phyloP scores from a whole-genome alignment of 768 basidiomycete species.

The Hypholoma sublateritium region DNA sequence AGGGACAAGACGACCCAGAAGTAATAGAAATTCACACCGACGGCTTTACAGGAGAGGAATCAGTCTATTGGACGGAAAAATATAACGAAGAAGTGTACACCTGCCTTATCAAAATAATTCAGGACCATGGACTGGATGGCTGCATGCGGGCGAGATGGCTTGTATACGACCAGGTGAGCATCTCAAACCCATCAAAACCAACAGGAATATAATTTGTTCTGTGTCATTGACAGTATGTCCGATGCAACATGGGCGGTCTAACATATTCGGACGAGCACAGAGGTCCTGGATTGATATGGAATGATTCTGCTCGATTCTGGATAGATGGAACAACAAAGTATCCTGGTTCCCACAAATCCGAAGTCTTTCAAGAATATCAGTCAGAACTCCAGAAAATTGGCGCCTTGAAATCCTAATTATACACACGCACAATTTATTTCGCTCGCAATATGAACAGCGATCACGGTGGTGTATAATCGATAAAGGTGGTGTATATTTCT shows the following conservation, averaged over 20 bases:
- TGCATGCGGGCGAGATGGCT: constrained; percentile 1
- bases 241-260: neutral
- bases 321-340: neutral
- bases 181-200: neutral
- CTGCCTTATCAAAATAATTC: neutral
- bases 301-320: neutral
- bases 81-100: neutral
- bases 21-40: neutral
- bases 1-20: neutral
- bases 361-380: too few relatives aligned
- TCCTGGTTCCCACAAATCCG: too few relatives aligned
- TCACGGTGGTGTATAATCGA: too few relatives aligned
- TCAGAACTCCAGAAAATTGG: too few relatives aligned
- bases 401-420: too few relatives aligned
- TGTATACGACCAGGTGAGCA: constrained; percentile 1
- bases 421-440: too few relatives aligned
- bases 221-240: neutral
- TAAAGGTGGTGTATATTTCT: too few relatives aligned
- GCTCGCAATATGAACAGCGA: too few relatives aligned
- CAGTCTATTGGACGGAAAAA: neutral
- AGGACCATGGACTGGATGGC: neutral
- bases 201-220: neutral
- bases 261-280: neutral
- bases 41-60: neutral
- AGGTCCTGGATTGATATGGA: neutral